Base-by-base conservation (phyloP, 2,329 filamentous ascomycete genomes). In the Nemania serpens region DNA sequence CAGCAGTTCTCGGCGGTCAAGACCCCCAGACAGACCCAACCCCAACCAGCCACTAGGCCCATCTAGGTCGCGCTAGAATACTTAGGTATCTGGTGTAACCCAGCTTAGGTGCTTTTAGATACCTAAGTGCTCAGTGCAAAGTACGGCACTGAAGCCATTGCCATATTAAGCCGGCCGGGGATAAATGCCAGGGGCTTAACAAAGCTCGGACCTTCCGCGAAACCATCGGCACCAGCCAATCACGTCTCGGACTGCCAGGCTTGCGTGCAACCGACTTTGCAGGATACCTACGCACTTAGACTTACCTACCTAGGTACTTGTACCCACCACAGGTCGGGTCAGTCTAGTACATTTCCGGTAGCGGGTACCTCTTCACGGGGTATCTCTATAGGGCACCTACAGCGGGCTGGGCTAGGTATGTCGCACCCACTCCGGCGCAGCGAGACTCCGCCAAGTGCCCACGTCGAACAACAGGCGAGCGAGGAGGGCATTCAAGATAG, bases 341-440 rank as follows among this genome's bases (percentile, higher is more conserved):
- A 29, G 25, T 29, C 7, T 4, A 7, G 25, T 29, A 45, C 42
- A n/a, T n/a, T n/a, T n/a, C n/a, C n/a, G n/a, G n/a, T n/a, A n/a
- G n/a, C n/a, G n/a, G n/a, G n/a, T n/a, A n/a, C n/a, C n/a, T n/a
- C 18, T 25, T 18, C 25, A 25, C 42, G 15, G 42, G 50, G 50
- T 36, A 45, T 39, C 10, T 43, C 20, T 29, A 4, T 52, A 13
- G 20, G 9, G 17, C 46, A 41, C 41, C n/a, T 25, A 47, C 37
- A 46, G 57, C 55, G 51, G 57, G 22, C 46, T 45, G 52, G 52
- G 39, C 58, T 3, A 39, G 36, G 36, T 25, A 82, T 83, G 81
- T 81, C 81, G 76, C 81, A 83, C 76, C 78, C 79, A 77, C 76
- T 77, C 75, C 79, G 77, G 74, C 75, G 74, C 73, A 75, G 76